Conservation (phyloP, 371 early-diverging fungal species). For the Circinella minor region DNA sequence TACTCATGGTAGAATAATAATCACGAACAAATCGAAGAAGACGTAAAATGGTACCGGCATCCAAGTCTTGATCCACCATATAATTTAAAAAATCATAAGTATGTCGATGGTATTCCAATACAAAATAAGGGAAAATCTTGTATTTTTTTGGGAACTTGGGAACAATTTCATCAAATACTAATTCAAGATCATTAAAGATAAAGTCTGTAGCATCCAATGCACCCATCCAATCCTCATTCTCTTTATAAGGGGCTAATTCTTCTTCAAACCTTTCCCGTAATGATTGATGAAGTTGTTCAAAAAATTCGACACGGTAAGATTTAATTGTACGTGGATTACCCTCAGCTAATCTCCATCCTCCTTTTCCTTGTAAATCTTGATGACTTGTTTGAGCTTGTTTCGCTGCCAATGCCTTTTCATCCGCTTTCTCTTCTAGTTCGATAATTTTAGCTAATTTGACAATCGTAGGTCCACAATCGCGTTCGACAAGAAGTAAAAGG, state of each 20-base stretch:
- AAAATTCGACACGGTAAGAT: constrained; percentile 77
- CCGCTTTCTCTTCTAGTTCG: constrained; percentile 88
- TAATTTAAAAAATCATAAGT: constrained; percentile 79
- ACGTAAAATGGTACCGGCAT: constrained; percentile 79
- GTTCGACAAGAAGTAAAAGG: constrained; percentile 77
- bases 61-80: constrained; percentile 76
- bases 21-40: constrained; percentile 90
- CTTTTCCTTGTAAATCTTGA: constrained; percentile 57
- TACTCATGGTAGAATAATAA: constrained; percentile 88
- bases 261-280: constrained; percentile 65
- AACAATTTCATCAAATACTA: constrained; percentile 85
- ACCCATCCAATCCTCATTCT: constrained; percentile 56
- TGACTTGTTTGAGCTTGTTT: constrained; percentile 60
- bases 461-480: constrained; percentile 70
- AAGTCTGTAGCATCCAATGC: constrained; percentile 74
- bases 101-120: constrained; percentile 91
- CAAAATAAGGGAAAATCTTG: constrained; percentile 90
- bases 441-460: constrained; percentile 90
- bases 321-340: constrained; percentile 70
- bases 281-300: constrained; percentile 74
- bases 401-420: constrained; percentile 74
- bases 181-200: constrained; percentile 86
- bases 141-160: constrained; percentile 91
- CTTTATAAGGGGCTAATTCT: constrained; percentile 54
- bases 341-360: constrained; percentile 60